Conservation (phyloP, 1,139 yeast species). For the Yamadazyma membranifaciens region DNA sequence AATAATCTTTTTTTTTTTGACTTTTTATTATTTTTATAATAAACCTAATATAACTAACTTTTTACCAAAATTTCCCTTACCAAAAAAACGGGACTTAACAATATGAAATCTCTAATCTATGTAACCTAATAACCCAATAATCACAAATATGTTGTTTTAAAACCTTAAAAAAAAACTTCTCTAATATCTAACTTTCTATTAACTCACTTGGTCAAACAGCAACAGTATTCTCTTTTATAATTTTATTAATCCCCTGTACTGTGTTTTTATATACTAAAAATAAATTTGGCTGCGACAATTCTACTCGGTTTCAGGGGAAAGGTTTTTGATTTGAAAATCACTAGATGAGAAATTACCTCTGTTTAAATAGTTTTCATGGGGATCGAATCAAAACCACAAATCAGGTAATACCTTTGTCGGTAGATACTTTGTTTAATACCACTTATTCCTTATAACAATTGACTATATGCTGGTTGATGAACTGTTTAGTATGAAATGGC, state of each 20-base stretch:
- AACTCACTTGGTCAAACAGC: neutral
- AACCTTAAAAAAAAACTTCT: neutral
- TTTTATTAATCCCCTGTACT: neutral
- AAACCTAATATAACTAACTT: no score
- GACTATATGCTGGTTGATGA: constrained; percentile 8
- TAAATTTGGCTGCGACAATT: neutral
- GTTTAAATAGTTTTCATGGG: no score
- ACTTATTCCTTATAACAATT: neutral
- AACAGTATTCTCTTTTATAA: neutral
- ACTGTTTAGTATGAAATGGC: constrained; percentile 8
- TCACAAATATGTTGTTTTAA: neutral
- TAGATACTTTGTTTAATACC: neutral
- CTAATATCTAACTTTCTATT: neutral
- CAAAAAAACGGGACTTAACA: no score
- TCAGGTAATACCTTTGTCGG: no score
- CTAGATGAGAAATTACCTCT: no score
- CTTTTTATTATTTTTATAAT: neutral
- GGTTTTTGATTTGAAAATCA: neutral
- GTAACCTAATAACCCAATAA: neutral
- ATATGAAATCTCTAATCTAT: no score
- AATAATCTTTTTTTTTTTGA: neutral
- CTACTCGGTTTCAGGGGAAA: neutral
- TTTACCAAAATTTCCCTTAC: no score
- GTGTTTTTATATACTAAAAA: neutral
- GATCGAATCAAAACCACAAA: no score